Base-by-base conservation (phyloP, 176 grass and related monocot species). In the Pontederia paniculata region DNA sequence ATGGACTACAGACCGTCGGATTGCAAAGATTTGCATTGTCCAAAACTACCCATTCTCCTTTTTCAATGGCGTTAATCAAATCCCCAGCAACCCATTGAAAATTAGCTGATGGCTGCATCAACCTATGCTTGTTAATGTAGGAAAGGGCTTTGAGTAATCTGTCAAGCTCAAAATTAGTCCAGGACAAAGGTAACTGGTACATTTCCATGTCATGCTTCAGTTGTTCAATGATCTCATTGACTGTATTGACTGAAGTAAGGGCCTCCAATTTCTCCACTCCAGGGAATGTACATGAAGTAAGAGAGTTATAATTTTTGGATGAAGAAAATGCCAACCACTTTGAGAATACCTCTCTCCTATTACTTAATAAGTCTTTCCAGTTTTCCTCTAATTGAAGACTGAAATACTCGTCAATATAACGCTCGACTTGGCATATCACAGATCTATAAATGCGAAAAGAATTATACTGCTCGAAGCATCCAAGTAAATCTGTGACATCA, bases 1-100 rank as follows among this genome's bases (percentile, higher is more conserved):
- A 19, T 66, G 62, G 46, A 61, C 52, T 23, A 73, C 79, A 43
- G 73, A 96, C 90, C 70, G 90, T 86, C 45, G 90, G 90, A 73
- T 89, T 96, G 59, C 90, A 96, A 57, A 96, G 78, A 80, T 96
- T 96, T 71, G 90, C 90, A 73, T 96, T 96, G 63, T 96, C 85
- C 59, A 96, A 67, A 61, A 96, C 74, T 67, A 89, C 72, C 90
- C 90, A 96, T 83, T 89, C 85, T 68, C 90, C 85, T 0, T 43
- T 59, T 62, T 96, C 82, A 62, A 96, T 83, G 28, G 90, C 82
- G 53, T 76, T 86, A 60, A 96, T 82, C 79, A 96, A 81, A 57
- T 86, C 79, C 54, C 85, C 82, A 10, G 79, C 46, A 53, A 89
- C 85, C 90, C 85, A 96, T 57, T 96, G 82, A 76, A 96, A 96